phyloP scores from a whole-genome alignment of 1,139 yeast genomes.

The Yamadazyma kanchanaburiensis region DNA sequence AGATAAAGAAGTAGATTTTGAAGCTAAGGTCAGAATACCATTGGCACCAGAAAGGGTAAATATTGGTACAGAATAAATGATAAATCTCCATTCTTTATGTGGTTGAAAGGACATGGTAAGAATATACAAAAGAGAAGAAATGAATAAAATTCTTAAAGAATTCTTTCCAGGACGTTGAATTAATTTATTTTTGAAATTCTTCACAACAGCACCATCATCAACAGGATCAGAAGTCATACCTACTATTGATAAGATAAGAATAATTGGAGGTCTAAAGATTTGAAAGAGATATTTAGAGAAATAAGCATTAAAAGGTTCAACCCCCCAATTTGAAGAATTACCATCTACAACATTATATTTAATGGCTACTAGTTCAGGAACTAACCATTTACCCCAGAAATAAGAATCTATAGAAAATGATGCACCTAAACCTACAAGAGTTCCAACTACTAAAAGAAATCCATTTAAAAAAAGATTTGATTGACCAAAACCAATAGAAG shows the following conservation, averaged over 20 bases:
- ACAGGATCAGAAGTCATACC: constrained; percentile 45
- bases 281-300: constrained; percentile 44
- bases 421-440: constrained; percentile 46
- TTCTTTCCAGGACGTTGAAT: constrained; percentile 34
- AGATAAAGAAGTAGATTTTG: constrained; percentile 7
- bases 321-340: constrained; percentile 78
- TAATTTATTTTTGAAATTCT: constrained; percentile 16
- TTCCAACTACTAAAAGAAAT: constrained; percentile 49
- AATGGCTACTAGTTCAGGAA: constrained; percentile 79
- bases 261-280: constrained; percentile 60
- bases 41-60: constrained; percentile 63
- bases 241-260: constrained; percentile 42
- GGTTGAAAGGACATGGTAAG: constrained; percentile 73
- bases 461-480: constrained; percentile 32
- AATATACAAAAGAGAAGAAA: constrained; percentile 53
- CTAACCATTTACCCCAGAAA: constrained; percentile 58
- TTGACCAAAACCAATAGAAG: constrained; percentile 39
- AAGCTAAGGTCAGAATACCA: constrained; percentile 43
- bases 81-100: constrained; percentile 94
- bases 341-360: constrained; percentile 72
- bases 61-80: constrained; percentile 71
- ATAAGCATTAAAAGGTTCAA: constrained; percentile 70
- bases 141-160: constrained; percentile 30
- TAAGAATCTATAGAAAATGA: constrained; percentile 64
- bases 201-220: constrained; percentile 16